phyloP scores from a whole-genome alignment of 495 filamentous ascomycete genomes.

The Neurospora sp. region DNA sequence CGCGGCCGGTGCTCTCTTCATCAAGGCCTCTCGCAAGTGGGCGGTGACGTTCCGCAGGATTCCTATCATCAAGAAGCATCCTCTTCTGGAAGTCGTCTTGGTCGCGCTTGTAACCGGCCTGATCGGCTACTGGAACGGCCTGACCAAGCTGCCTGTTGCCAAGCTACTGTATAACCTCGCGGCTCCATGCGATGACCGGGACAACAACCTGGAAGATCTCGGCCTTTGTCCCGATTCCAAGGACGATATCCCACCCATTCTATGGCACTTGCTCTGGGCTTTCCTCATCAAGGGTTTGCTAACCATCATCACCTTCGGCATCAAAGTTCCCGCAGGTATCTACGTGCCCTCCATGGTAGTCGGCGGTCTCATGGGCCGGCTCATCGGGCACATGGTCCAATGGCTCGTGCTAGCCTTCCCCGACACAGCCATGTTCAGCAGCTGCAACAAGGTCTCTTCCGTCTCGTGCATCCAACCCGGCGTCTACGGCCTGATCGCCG shows the following conservation, averaged over 20 bases:
- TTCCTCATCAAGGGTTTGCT: conserved; percentile 85
- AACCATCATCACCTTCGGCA: conserved; percentile 82
- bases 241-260: conserved; percentile 62
- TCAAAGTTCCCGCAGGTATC: conserved; percentile 92
- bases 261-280: conserved; percentile 60
- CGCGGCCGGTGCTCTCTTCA: conserved; percentile 79
- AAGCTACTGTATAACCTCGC: conserved; percentile 87
- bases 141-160: conserved; percentile 80
- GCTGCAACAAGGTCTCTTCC: conserved; percentile 56
- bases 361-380: conserved; percentile 82
- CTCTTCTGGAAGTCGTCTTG: conserved; percentile 76
- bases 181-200: conserved; percentile 59
- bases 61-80: conserved; percentile 66
- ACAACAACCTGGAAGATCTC: conserved; percentile 46
- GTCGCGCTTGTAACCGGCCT: conserved; percentile 80
- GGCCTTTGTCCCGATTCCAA: conserved; percentile 67
- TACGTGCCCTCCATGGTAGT: conserved; percentile 99
- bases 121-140: conserved; percentile 84
- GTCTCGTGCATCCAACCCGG: conserved; percentile 87
- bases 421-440: conserved; percentile 57
- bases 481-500: conserved; percentile 90
- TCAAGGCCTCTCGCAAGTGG: conserved; percentile 89
- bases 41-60: conserved; percentile 80
- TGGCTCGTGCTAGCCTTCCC: conserved; percentile 69
- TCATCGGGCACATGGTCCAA: conserved; percentile 80